Evolutionary conservation across 129 eudicot species (phyloP), one percentile per base, ranked within the genome.

Genomic region (Solidago caesia): DNA sequence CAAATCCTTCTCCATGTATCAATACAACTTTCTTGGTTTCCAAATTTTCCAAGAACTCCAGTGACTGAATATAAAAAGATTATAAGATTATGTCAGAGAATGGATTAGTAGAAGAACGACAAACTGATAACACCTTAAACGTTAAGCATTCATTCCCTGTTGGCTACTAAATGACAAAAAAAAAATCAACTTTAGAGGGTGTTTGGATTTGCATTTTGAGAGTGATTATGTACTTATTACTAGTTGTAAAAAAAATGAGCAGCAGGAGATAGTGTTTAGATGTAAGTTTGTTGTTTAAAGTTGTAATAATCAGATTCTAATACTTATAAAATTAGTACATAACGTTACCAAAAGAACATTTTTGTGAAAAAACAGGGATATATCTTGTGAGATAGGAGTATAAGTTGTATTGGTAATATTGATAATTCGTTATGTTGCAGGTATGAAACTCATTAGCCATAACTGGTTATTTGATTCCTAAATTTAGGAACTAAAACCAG

Each of bases 1-100:
- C 99, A 67, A 95, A 91, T 39, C 99, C 99, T 85, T 91, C 99
- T 59, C 99, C 99, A 42, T 95, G 99, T 55, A 95, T 82, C 83
- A 95, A 75, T 74, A 95, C 87, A 61, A 95, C 26, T 68, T 85
- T 89, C 83, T 87, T 91, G 62, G 89, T 86, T 78, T 85, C 87
- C 61, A 95, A 67, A 66, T 86, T 91, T 33, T 95, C 99, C 87
- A 91, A 80, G 57, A 77, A 57, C 44, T 95, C 99, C 8, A 89
- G 87, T 68, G 79, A 76, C 99, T 95, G 77, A 15, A 44, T 8
- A 66, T 66, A 74, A 66, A 72, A 63, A 41, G 25, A 61, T 25
- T 46, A 26, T 41, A 62, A 43, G 48, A 64, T 45, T 51, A 43
- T 68, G 71, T 67, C 46, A 66, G 45, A 80, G 10, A 56, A 62